These are phyloP conservation scores for Rutstroemia sydowiana DNA, from an alignment of 2,329 filamentous ascomycete species.

Conservation along the genomic window DNA sequence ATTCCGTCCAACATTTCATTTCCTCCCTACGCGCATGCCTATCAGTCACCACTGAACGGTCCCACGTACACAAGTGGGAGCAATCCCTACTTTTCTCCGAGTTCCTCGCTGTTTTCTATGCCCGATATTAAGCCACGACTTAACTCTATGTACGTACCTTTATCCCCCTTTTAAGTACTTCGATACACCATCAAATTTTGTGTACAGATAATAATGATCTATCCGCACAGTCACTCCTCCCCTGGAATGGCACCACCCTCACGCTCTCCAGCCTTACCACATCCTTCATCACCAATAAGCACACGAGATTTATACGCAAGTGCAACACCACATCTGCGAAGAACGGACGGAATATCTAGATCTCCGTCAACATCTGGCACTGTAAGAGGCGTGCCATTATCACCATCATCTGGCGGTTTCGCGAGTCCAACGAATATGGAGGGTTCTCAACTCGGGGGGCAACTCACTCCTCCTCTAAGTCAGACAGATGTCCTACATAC, in stretches of 20 bases:
- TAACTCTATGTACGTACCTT: constrained; percentile 26
- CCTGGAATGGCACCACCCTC: constrained; percentile 28
- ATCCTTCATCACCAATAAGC: constrained; percentile 26
- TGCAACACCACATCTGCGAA: constrained; percentile 25
- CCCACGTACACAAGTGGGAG: constrained; percentile 27
- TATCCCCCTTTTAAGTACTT: constrained; percentile 13
- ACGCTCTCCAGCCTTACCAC: constrained; percentile 27
- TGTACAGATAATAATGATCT: constrained; percentile 26
- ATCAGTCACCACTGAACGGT: constrained; percentile 25
- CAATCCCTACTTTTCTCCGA: constrained; percentile 26
- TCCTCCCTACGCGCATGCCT: constrained; percentile 26
- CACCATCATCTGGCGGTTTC: constrained; percentile 30
- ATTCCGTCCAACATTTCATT: constrained; percentile 26
- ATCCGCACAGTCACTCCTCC: constrained; percentile 23
- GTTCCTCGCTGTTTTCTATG: constrained; percentile 27
- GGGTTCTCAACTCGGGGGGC: constrained; percentile 16
- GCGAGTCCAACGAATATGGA: constrained; percentile 31
- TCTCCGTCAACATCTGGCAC: constrained; percentile 27
- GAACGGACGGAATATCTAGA: constrained; percentile 27
- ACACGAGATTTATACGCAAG: constrained; percentile 28
- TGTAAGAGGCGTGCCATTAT: constrained; percentile 27
- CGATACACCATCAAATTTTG: constrained; percentile 15
- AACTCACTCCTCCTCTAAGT: constrained; percentile 29
- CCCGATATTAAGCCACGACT: constrained; percentile 30
- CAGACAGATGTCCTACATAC: constrained; percentile 37